These are phyloP conservation scores for Fusarium dlaminii DNA, from an alignment of 2,329 filamentous ascomycete species.

Conservation along the genomic window DNA sequence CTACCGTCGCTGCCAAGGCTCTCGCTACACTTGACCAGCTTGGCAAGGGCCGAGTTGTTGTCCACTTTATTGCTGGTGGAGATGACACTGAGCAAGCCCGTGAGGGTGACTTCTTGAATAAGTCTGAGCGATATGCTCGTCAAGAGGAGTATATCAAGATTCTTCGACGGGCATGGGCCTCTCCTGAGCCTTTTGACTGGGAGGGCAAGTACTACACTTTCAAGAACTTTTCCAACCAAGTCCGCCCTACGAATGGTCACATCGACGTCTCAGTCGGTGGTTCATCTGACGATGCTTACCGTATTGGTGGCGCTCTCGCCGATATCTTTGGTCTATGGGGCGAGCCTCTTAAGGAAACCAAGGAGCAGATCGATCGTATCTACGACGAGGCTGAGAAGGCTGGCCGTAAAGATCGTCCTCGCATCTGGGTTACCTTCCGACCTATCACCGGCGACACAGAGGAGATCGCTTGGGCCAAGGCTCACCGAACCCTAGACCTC, in stretches of 20 bases:
- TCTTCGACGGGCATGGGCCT: constrained; percentile 66
- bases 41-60: constrained; percentile 64
- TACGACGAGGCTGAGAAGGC: constrained; percentile 67
- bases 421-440: constrained; percentile 72
- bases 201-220: constrained; percentile 68
- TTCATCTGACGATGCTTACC: constrained; percentile 67
- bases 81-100: constrained; percentile 68
- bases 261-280: constrained; percentile 69
- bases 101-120: constrained; percentile 68
- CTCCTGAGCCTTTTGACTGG: constrained; percentile 68
- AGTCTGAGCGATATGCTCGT: constrained; percentile 66
- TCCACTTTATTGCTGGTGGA: constrained; percentile 71
- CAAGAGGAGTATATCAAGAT: constrained; percentile 71
- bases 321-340: constrained; percentile 74
- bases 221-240: constrained; percentile 64
- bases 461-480: constrained; percentile 70
- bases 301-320: constrained; percentile 65
- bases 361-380: constrained; percentile 69
- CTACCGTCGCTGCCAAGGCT: constrained; percentile 69
- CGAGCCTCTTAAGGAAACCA: constrained; percentile 70
- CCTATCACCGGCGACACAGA: constrained; percentile 70
- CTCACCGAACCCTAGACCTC: constrained; percentile 63
- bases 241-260: constrained; percentile 61
- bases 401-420: constrained; percentile 62
- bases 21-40: constrained; percentile 70